Evolutionary conservation across 169 alveolate species (phyloP), one percentile per base, ranked within the genome.

Genomic region (Amoebophrya sp.): DNA sequence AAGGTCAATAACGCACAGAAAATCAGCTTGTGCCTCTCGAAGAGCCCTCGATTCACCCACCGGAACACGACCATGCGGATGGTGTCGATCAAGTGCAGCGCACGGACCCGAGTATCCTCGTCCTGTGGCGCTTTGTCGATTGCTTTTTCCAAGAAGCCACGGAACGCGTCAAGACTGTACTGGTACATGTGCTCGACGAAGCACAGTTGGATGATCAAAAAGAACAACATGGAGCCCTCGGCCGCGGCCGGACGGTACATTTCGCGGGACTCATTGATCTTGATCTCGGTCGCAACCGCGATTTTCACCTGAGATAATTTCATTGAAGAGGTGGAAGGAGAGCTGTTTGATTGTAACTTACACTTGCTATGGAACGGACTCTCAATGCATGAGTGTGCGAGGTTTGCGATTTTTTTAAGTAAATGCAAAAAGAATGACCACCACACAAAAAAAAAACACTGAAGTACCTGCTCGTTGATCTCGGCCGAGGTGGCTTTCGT

Each of bases 171-270:
- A 89, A 98, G 96, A 0, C 99, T 97, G 93, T 97, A 97, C 95
- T 98, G 99, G 96, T 98, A 98, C 99, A 98, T 98, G 94, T 97
- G 98, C 93, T 97, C 98, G 93, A 98, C 97, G 95, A 97, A 96
- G 94, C 97, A 96, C 90, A 98, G 96, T 93, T 97, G 97, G 77
- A 98, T 97, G 90, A 98, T 95, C 89, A 97, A 95, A 97, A 98
- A 98, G 96, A 97, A 98, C 77, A 98, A 96, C 98, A 97, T 97
- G 39, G 99, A 98, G 89, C 99, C 99, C 95, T 97, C 99, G 40
- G 98, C 98, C 39, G 99, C 99, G 0, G 97, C 99, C 18, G 98
- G 96, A 95, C 99, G 96, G 95, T 97, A 98, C 33, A 97, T 95
- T 95, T 98, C 99, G 93, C 99, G 97, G 39, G 97, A 95, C 92